A percentile compares a stretch with the other conserved stretches of the same genome.
Conservation (phyloP, 2,329 filamentous ascomycete genomes). For the Microsporum ferrugineum region DNA sequence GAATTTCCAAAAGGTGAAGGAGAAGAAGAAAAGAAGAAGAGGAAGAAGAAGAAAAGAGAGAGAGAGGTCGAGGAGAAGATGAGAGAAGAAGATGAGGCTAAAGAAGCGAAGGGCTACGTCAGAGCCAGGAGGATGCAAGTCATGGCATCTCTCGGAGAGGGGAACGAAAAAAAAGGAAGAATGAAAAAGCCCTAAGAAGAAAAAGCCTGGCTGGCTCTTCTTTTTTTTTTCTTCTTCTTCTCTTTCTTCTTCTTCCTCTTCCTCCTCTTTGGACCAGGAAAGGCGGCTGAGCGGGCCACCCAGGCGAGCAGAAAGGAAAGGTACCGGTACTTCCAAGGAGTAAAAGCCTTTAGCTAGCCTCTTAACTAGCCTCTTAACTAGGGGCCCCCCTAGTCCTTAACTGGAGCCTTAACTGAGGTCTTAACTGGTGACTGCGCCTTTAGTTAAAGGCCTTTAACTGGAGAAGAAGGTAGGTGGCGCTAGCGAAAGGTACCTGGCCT, state of each 20-base stretch:
- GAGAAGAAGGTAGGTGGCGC: background rate
- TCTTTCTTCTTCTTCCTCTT: too few species aligned
- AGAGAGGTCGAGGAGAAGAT: background rate
- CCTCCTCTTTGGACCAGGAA: too few species aligned
- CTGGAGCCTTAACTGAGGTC: background rate
- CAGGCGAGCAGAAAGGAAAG: background rate
- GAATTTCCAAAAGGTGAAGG: background rate
- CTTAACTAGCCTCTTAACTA: background rate
- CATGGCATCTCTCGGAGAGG: background rate
- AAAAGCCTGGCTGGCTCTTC: too few species aligned
- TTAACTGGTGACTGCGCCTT: too few species aligned
- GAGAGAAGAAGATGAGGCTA: background rate
- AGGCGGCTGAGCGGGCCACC: background rate
- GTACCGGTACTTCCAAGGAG: background rate
- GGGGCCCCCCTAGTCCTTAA: background rate
- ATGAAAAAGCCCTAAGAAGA: too few species aligned
- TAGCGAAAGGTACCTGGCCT: background rate
- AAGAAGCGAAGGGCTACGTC: background rate
- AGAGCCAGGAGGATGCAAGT: background rate
- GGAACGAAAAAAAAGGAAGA: background rate
- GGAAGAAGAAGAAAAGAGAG: background rate
- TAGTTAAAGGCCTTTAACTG: background rate
- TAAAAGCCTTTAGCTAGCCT: background rate
- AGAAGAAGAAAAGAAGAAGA: background rate
- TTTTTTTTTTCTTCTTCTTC: too few species aligned